Percentiles rank a stretch among this genome's conserved stretches.
Evolutionary conservation across 2,329 filamentous ascomycete species (phyloP).

Genomic region (Ceratocystiopsis brevicomis): DNA sequence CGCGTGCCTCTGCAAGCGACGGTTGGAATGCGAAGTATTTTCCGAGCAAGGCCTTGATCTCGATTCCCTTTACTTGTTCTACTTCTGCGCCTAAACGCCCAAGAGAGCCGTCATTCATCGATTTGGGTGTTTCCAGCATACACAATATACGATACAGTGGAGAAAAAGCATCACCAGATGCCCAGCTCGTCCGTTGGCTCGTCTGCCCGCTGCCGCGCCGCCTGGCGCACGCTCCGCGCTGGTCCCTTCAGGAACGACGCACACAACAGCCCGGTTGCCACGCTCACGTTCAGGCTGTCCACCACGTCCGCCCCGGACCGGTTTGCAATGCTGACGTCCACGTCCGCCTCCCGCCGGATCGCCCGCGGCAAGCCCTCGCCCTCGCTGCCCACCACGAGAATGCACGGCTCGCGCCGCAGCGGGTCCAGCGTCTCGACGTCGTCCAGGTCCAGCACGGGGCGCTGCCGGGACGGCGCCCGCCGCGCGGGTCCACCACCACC

Average conservation of each 20-base stretch:
- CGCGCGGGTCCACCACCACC: background rate
- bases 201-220: background rate
- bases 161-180: background rate
- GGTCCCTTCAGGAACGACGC: constrained; percentile 41
- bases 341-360: constrained; percentile 47
- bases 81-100: too few species aligned
- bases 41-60: too few species aligned
- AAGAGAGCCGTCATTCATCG: too few species aligned
- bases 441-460: constrained; percentile 27
- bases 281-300: constrained; percentile 86
- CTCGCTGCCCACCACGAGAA: constrained; percentile 72
- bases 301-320: constrained; percentile 36
- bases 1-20: background rate
- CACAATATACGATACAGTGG: too few species aligned
- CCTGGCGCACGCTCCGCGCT: background rate
- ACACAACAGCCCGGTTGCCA: constrained; percentile 62
- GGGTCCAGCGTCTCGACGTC: constrained; percentile 32
- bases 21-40: too few species aligned
- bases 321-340: constrained; percentile 44
- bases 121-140: too few species aligned
- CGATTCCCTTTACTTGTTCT: too few species aligned
- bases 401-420: constrained; percentile 42
- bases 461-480: constrained; percentile 5
- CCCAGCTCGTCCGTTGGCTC: background rate
- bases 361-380: constrained; percentile 50